phyloP scores from a whole-genome alignment of 2,329 filamentous ascomycete genomes.

The Aspergillus ochraceoroseus region DNA sequence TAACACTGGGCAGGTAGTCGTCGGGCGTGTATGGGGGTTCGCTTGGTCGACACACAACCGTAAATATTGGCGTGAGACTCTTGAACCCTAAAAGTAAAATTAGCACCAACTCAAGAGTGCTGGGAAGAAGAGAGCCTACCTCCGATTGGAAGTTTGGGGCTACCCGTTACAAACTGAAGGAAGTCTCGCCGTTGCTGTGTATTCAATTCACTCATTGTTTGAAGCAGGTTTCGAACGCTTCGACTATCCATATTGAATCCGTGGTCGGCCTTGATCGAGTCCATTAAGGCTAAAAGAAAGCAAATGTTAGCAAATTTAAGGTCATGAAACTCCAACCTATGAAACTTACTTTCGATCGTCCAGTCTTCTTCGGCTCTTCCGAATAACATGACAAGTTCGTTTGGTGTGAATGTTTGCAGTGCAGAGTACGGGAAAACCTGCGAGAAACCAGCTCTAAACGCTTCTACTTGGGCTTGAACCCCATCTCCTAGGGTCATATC shows the following conservation, averaged over 20 bases:
- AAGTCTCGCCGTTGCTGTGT: slow-evolving; percentile 78
- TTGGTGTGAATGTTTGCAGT: slow-evolving; percentile 86
- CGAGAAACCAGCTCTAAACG: slow-evolving; percentile 86
- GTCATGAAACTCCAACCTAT: too few relatives aligned
- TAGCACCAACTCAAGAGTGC: slow-evolving; percentile 25
- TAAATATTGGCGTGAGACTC: slow-evolving; percentile 95
- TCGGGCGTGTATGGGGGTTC: slow-evolving; percentile 90
- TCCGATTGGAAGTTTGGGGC: slow-evolving; percentile 95
- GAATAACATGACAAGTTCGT: slow-evolving; percentile 91
- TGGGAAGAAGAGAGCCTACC: slow-evolving; percentile 53
- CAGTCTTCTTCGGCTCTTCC: slow-evolving; percentile 91
- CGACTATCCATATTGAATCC: slow-evolving; percentile 98
- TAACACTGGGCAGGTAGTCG: slow-evolving; percentile 98
- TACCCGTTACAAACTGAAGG: slow-evolving; percentile 95
- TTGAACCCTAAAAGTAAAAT: slow-evolving; percentile 69
- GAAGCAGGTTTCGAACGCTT: slow-evolving; percentile 86
- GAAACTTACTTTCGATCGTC: slow-evolving; percentile 81
- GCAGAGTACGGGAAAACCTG: slow-evolving; percentile 95
- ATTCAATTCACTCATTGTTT: slow-evolving; percentile 86
- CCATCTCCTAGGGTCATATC: slow-evolving; percentile 87
- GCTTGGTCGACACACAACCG: slow-evolving; percentile 97
- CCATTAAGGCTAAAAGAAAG: slow-evolving; percentile 73
- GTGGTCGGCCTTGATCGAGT: slow-evolving; percentile 97
- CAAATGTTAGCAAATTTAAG: slow-evolving; percentile 25
- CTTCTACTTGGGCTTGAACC: slow-evolving; percentile 81